phyloP scores from a whole-genome alignment of 2,329 filamentous ascomycete genomes.

The Calonectria pteridis region DNA sequence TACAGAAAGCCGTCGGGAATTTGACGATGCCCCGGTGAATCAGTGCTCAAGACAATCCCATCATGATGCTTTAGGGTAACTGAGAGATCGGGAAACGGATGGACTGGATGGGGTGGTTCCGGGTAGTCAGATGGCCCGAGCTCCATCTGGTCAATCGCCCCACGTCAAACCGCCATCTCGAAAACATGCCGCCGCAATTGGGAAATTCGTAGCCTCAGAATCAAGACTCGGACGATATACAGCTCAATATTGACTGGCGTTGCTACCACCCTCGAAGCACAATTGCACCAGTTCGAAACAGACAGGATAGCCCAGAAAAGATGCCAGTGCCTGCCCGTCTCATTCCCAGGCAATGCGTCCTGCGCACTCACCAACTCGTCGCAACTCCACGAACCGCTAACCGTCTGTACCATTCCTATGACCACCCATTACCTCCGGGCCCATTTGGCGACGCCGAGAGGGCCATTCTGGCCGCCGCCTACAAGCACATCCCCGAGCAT shows the following conservation, averaged over 20 bases:
- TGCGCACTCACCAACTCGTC: conserved; percentile 29
- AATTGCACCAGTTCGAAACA: background rate
- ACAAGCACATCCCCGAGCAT: conserved; percentile 80
- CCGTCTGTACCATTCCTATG: conserved; percentile 77
- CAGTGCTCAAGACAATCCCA: background rate
- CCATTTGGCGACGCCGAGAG: conserved; percentile 78
- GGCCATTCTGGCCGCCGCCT: conserved; percentile 84
- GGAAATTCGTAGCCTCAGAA: conserved; percentile 21
- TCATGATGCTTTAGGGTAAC: conserved; percentile 1
- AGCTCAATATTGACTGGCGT: background rate
- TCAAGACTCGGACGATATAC: conserved; percentile 13
- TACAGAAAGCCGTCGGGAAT: background rate
- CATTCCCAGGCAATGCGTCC: conserved; percentile 29
- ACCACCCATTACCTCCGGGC: conserved; percentile 69
- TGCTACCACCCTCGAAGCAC: background rate
- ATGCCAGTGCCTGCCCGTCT: conserved; percentile 36
- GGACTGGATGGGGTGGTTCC: background rate
- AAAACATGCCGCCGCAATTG: conserved; percentile 2
- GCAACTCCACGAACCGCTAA: conserved; percentile 23
- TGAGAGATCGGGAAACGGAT: background rate
- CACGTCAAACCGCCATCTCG: conserved; percentile 11
- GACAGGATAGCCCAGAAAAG: background rate
- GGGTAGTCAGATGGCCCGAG: conserved; percentile 23
- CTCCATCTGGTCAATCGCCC: conserved; percentile 13
- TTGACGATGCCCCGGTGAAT: background rate